Base-by-base conservation (phyloP, 129 eudicot genomes). In the Pittosporum tobira region DNA sequence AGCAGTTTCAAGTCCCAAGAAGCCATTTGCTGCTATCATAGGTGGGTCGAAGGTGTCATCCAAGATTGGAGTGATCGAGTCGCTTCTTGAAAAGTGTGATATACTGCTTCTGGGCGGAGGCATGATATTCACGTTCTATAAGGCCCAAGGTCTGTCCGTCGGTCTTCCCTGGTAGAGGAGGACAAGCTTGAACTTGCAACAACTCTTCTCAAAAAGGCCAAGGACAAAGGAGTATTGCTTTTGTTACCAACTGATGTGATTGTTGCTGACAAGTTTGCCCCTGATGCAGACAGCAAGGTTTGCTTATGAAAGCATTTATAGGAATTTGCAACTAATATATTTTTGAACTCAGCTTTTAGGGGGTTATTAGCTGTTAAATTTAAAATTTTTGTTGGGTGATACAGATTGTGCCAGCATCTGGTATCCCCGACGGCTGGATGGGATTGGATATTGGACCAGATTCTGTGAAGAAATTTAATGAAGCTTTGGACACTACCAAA, bases 21-120 rank as follows among this genome's bases (percentile, higher is more conserved):
- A 79, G 64, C 94, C 88, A 26, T 85, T 85, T 70, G 94, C 85
- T 51, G 94, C 94, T 22, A 81, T 81, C 30, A 83, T 85, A 4
- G 94, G 88, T 50, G 85, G 94, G 46, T 85, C 85, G 53, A 85
- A 74, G 74, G 85, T 81, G 12, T 84, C 88, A n/a, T 71, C 83
- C 67, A 84, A 84, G 69, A 81, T 81, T 36, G 88, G 88, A 21
- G 85, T 81, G 13, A 85, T 84, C 20, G 86, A 83, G 62, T 83
- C 93, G 28, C 81, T 84, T 16, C 57, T 84, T 25, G 81, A 79
- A 64, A 84, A 84, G 26, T 70, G 79, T 61, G 84, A 78, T 51
- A 78, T 73, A 22, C 64, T 77, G 54, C 79, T 77, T 54, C 67
- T 77, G 48, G 83, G 83, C 63, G 83, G 83, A 28, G 83, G 83